Conservation (phyloP, 2,329 filamentous ascomycete genomes). For the Mycosphaerella arachidis region DNA sequence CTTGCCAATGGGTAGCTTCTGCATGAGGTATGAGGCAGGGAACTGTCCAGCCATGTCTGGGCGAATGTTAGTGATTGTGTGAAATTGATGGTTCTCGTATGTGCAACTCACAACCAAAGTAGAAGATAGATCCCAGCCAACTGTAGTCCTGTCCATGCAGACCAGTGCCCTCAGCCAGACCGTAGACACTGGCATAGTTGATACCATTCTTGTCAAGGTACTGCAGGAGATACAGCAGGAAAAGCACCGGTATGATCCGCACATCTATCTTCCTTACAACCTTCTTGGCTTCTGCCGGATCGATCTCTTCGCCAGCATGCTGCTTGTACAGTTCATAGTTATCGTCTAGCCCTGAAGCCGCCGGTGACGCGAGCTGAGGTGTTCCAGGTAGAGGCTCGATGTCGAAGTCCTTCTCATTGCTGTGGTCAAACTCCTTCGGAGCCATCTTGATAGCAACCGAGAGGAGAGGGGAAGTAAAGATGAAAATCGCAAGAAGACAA, state of each 20-base stretch:
- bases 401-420: slow-evolving; percentile 6
- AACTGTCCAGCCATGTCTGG: slow-evolving; percentile 44
- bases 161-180: slow-evolving; percentile 45
- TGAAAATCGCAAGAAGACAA: not conserved
- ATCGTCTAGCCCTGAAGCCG: slow-evolving; percentile 27
- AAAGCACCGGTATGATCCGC: slow-evolving; percentile 33
- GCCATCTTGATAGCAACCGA: not conserved
- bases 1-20: slow-evolving; percentile 45
- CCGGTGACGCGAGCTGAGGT: slow-evolving; percentile 9
- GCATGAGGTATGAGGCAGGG: slow-evolving; percentile 42
- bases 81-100: not conserved
- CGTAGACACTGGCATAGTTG: slow-evolving; percentile 48
- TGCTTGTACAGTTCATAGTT: slow-evolving; percentile 28
- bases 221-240: slow-evolving; percentile 37
- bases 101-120: slow-evolving; percentile 40
- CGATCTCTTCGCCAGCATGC: slow-evolving; percentile 20
- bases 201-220: slow-evolving; percentile 39
- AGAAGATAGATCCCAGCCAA: slow-evolving; percentile 48
- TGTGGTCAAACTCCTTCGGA: not conserved
- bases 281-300: slow-evolving; percentile 26
- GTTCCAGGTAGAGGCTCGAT: slow-evolving; percentile 9
- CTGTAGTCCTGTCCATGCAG: slow-evolving; percentile 49
- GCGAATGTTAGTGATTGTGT: not conserved
- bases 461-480: not conserved
- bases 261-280: slow-evolving; percentile 36